Evolutionary conservation across 768 basidiomycete genomes (phyloP).

Genomic region (Tulasnella sp.): DNA sequence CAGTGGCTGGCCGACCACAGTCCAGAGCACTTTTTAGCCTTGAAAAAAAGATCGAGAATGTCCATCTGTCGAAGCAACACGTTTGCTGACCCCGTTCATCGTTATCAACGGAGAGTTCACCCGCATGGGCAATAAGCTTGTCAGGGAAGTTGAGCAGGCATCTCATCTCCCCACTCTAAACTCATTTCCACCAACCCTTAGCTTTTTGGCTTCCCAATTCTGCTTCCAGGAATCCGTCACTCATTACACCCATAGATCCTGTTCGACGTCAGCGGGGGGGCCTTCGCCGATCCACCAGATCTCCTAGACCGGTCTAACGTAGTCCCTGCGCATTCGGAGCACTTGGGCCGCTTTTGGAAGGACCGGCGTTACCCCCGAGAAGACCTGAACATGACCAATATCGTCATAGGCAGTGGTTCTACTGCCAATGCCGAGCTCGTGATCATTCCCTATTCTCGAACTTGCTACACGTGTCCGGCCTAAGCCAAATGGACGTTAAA

Average conservation of each 20-base stretch:
- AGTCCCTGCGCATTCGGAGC: neutral
- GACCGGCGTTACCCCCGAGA: neutral
- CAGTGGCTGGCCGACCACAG: neutral
- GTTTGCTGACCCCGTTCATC: neutral
- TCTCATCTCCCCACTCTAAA: conserved; percentile 11
- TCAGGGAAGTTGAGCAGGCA: conserved; percentile 9
- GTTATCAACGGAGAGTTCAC: conserved; percentile 1
- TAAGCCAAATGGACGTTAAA: neutral
- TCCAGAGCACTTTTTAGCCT: conserved; percentile 5
- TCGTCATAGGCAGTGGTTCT: neutral
- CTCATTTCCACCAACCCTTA: conserved; percentile 5
- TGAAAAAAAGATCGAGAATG: neutral
- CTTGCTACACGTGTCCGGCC: neutral
- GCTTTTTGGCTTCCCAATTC: neutral
- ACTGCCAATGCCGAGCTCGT: neutral
- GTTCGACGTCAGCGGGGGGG: neutral
- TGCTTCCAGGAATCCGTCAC: conserved; percentile 9
- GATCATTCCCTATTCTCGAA: neutral
- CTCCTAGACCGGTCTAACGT: neutral
- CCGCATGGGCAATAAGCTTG: conserved; percentile 9
- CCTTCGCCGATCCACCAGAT: neutral
- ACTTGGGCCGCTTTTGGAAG: neutral
- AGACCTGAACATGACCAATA: neutral
- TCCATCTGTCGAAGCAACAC: neutral
- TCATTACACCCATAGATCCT: neutral